Evolutionary conservation across 805 yeast genomes (phyloP).

Genomic region (Kazachstania psychrophila): DNA sequence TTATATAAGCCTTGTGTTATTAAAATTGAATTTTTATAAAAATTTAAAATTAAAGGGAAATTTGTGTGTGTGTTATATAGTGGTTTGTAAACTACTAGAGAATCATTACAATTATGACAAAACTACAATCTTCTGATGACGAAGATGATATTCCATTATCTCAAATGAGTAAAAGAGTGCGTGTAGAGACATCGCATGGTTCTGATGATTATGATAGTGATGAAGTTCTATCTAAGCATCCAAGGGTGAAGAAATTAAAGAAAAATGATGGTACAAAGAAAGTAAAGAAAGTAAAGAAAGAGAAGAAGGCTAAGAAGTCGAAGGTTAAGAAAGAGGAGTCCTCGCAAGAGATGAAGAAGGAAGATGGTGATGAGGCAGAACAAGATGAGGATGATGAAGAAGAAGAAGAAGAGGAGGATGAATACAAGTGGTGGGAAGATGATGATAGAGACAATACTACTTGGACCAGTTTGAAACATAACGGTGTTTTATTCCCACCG

Average conservation of each 20-base stretch:
- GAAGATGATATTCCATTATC: slow-evolving; percentile 6
- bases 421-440: slow-evolving; percentile 81
- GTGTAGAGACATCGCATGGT: background rate
- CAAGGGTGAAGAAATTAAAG: slow-evolving; percentile 9
- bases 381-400: slow-evolving; percentile 16
- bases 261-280: slow-evolving; percentile 4
- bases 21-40: no score
- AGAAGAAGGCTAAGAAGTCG: slow-evolving; percentile 2
- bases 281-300: background rate
- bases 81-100: background rate
- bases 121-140: background rate
- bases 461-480: slow-evolving; percentile 81
- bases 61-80: no score
- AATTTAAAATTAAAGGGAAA: no score
- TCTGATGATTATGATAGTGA: slow-evolving; percentile 21
- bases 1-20: no score
- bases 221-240: slow-evolving; percentile 14
- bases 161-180: background rate
- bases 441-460: slow-evolving; percentile 61
- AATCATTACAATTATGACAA: background rate
- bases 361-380: slow-evolving; percentile 8
- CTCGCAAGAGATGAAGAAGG: slow-evolving; percentile 6
- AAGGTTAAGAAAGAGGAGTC: slow-evolving; percentile 8
- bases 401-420: slow-evolving; percentile 44
- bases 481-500: slow-evolving; percentile 91